phyloP scores from a whole-genome alignment of 202 grass and related monocot species.

The Musa balbisiana region DNA sequence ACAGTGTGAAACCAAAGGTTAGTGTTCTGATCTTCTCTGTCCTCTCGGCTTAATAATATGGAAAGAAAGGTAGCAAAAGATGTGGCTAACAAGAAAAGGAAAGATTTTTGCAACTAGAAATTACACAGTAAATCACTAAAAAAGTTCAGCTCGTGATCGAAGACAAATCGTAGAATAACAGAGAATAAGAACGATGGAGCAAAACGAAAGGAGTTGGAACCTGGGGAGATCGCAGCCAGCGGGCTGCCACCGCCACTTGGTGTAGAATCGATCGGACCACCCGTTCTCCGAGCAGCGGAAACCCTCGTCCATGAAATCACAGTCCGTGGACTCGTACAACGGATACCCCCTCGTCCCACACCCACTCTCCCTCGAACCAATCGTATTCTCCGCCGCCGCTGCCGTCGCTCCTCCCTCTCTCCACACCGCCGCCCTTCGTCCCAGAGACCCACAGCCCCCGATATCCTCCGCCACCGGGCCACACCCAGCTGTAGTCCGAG shows the following conservation, averaged over 20 bases:
- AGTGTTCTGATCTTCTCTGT: too few species aligned
- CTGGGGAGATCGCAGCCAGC: constrained; percentile 36
- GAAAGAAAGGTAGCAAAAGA: background rate
- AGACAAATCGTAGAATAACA: background rate
- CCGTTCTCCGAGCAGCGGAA: constrained; percentile 64
- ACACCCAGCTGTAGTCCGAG: background rate
- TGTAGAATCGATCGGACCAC: constrained; percentile 39
- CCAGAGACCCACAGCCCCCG: background rate
- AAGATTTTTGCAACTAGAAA: background rate
- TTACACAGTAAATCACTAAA: background rate
- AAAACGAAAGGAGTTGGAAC: constrained; percentile 4
- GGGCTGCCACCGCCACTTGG: constrained; percentile 46
- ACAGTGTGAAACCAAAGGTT: too few species aligned
- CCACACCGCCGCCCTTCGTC: background rate
- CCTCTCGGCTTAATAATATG: background rate
- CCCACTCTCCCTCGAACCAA: constrained; percentile 43
- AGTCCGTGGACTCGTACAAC: constrained; percentile 30
- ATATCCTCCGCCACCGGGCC: background rate
- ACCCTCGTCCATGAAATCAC: constrained; percentile 49
- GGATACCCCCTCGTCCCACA: constrained; percentile 14
- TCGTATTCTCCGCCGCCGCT: background rate
- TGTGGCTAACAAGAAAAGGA: too few species aligned
- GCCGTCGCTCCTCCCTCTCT: background rate
- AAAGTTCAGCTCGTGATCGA: background rate
- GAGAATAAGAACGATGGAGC: background rate